Evolutionary conservation across 352 stramenopile species (phyloP).

Genomic region (Elongisporangium prolatum): DNA sequence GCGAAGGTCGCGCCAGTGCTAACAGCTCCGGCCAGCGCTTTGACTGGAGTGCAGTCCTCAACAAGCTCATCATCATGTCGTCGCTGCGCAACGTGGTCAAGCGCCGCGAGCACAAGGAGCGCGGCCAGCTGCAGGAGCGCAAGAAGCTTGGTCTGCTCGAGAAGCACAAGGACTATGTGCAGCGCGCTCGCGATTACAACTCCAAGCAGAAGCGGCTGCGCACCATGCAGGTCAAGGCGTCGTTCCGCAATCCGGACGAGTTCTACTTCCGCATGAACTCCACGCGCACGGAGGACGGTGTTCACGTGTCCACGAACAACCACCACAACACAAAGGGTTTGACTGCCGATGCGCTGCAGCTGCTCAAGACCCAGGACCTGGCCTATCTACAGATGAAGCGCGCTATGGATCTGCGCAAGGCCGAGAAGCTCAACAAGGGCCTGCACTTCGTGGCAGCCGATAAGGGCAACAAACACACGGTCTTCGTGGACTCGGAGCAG

Average conservation of each 20-base stretch:
- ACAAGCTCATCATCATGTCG: slow-evolving; percentile 22
- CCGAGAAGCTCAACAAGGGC: slow-evolving; percentile 68
- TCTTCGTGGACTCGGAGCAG: slow-evolving; percentile 90
- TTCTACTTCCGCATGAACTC: slow-evolving; percentile 98
- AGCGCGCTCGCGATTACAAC: slow-evolving; percentile 95
- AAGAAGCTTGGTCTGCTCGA: slow-evolving; percentile 95
- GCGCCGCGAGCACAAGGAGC: slow-evolving; percentile 97
- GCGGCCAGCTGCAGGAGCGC: slow-evolving; percentile 89
- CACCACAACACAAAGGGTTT: slow-evolving; percentile 41
- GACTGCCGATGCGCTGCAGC: slow-evolving; percentile 69
- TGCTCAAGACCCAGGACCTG: slow-evolving; percentile 97
- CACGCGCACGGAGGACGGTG: slow-evolving; percentile 63
- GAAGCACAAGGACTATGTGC: slow-evolving; percentile 99
- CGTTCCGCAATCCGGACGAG: slow-evolving; percentile 98
- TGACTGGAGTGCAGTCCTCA: slow-evolving; percentile 1
- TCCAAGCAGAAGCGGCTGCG: slow-evolving; percentile 90
- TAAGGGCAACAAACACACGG: slow-evolving; percentile 88
- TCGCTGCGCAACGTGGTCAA: slow-evolving; percentile 98
- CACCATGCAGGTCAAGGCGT: slow-evolving; percentile 88
- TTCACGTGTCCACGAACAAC: slow-evolving; percentile 79
- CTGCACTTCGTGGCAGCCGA: slow-evolving; percentile 78
- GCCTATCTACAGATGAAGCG: slow-evolving; percentile 91
- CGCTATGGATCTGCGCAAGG: slow-evolving; percentile 70
- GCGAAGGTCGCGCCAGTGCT: slow-evolving; percentile 1
- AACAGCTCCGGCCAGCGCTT: slow-evolving; percentile 1